These are phyloP conservation scores for Candida sakaeoensis DNA, from an alignment of 805 yeast species.

Conservation along the genomic window DNA sequence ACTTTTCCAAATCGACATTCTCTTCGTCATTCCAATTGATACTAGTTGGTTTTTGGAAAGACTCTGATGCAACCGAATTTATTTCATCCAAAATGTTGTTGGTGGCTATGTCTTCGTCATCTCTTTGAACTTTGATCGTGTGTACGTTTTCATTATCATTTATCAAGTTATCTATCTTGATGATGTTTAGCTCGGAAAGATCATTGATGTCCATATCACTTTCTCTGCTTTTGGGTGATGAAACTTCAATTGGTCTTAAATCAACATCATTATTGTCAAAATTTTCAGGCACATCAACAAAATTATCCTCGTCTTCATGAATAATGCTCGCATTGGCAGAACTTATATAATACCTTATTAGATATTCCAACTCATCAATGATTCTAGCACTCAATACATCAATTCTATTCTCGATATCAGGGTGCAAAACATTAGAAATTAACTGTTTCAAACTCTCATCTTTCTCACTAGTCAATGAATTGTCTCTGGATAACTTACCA, in stretches of 20 bases:
- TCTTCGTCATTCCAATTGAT: constrained; percentile 42
- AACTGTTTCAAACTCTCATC: constrained; percentile 16
- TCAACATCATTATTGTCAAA: constrained; percentile 19
- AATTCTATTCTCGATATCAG: constrained; percentile 35
- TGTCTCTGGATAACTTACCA: constrained; percentile 7
- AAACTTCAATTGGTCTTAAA: constrained; percentile 12
- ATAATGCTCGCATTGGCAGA: constrained; percentile 15
- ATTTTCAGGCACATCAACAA: constrained; percentile 10
- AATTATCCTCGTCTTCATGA: constrained; percentile 16
- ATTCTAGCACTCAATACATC: constrained; percentile 71
- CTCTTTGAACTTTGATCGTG: constrained; percentile 8
- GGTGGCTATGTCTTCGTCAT: constrained; percentile 8
- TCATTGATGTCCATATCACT: constrained; percentile 29
- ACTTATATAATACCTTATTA: constrained; percentile 43
- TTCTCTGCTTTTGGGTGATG: constrained; percentile 11
- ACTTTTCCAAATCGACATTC: constrained; percentile 25
- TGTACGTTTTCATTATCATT: constrained; percentile 20
- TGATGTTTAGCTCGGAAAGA: constrained; percentile 35
- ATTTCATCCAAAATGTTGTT: constrained; percentile 13
- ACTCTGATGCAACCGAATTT: constrained; percentile 14
- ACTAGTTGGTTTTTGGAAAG: constrained; percentile 37
- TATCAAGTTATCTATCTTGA: constrained; percentile 35
- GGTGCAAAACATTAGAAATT: constrained; percentile 14
- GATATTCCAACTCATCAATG: constrained; percentile 60
- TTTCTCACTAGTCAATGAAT: neutral